A percentile compares a stretch with the other conserved stretches of the same genome.
Conservation (phyloP, 345 rosid genomes). For the Hypericum perforatum region DNA sequence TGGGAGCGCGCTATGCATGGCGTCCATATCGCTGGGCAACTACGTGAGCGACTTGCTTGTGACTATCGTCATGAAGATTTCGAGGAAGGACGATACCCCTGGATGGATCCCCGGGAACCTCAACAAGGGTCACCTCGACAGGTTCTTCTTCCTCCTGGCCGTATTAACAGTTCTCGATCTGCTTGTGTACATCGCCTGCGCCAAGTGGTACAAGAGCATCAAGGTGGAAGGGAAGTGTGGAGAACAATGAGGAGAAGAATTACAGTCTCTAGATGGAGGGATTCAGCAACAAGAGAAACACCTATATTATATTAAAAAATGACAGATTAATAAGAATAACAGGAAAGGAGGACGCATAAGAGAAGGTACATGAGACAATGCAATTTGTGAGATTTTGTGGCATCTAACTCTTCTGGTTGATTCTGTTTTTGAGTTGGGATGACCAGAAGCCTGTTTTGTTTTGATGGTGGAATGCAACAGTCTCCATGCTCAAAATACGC, state of each 20-base stretch:
- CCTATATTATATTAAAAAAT: background rate
- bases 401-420: constrained; percentile 5
- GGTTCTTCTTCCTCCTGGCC: constrained; percentile 90
- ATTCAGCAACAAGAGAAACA: background rate
- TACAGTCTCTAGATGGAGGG: constrained; percentile 1
- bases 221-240: constrained; percentile 50
- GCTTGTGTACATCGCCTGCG: constrained; percentile 54
- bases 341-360: constrained; percentile 2
- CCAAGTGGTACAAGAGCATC: constrained; percentile 79
- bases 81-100: constrained; percentile 73
- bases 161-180: constrained; percentile 58
- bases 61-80: constrained; percentile 89
- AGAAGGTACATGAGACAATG: constrained; percentile 1
- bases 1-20: constrained; percentile 92
- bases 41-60: constrained; percentile 94
- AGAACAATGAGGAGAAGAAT: constrained; percentile 22
- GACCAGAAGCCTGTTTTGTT: constrained; percentile 1
- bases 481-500: no score
- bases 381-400: constrained; percentile 6
- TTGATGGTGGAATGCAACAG: background rate
- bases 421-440: constrained; percentile 7
- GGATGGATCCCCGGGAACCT: constrained; percentile 98
- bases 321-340: background rate
- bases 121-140: constrained; percentile 88
- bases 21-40: constrained; percentile 93